These are phyloP conservation scores for Didymellaceae sp. DNA, from an alignment of 2,329 filamentous ascomycete genomes.

Conservation along the genomic window DNA sequence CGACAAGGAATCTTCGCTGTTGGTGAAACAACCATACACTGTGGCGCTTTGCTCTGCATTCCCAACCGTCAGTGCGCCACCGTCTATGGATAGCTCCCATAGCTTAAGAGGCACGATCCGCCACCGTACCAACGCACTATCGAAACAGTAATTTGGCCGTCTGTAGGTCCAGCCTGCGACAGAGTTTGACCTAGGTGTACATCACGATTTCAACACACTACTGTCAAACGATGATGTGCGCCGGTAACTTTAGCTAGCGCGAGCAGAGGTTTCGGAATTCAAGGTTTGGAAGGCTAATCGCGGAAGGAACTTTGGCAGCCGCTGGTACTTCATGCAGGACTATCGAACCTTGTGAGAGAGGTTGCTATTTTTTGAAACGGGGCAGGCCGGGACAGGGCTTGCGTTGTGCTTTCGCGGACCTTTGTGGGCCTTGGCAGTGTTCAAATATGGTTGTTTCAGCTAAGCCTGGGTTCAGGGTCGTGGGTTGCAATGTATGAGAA, in stretches of 20 bases:
- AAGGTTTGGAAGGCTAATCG: neutral
- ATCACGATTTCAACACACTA: conserved; percentile 8
- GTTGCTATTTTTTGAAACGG: neutral
- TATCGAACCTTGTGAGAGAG: neutral
- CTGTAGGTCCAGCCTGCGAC: neutral
- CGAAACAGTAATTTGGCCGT: neutral
- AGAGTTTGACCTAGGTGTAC: conserved; percentile 3
- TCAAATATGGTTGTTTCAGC: conserved; percentile 3
- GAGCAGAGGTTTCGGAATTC: neutral
- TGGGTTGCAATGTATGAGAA: neutral
- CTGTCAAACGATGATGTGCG: conserved; percentile 12
- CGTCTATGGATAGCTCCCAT: neutral
- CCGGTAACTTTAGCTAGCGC: conserved; percentile 6
- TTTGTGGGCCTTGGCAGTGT: neutral
- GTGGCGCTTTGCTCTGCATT: conserved; percentile 6
- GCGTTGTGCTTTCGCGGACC: neutral
- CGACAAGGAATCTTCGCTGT: conserved; percentile 2
- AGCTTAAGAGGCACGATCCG: neutral
- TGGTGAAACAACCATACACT: conserved; percentile 11
- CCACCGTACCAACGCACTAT: conserved; percentile 5
- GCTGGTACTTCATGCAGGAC: neutral
- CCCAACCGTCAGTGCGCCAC: neutral
- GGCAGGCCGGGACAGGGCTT: neutral
- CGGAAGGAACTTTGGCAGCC: conserved; percentile 10
- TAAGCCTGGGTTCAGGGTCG: conserved; percentile 6